Evolutionary conservation across 805 yeast genomes (phyloP), one percentile per base, ranked within the genome.

Genomic region (Saturnispora diversa): DNA sequence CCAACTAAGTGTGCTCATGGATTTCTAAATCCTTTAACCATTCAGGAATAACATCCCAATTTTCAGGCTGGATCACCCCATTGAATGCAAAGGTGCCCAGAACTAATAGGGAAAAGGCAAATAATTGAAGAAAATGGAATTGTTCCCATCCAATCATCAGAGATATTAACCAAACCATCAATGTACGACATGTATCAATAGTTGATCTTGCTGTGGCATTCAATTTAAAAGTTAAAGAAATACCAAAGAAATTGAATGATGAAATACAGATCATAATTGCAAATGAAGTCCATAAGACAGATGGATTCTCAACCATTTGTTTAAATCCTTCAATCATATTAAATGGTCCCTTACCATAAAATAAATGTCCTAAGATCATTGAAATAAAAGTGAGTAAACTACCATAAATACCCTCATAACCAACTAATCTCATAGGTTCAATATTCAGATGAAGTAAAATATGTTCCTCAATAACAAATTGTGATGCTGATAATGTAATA

Each of bases 151-250:
- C 92, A 47, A 83, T 52, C 17, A 59, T 39, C 37, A 84, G 62
- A 0, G 92, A 84, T 7, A 80, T 71, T 1, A 78, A 28, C 94
- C 94, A 84, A 13, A 84, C 88, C 21, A 80, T 59, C 19, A 82
- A 59, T 0, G 92, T 83, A 48, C 94, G 68, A 44, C 83, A 78
- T 0, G 87, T 78, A 53, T 84, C 94, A 37, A 84, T 72, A 2
- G 92, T 84, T 17, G 86, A 77, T 53, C 92, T 67, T 2, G 88
- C 70, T 1, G 94, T 83, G 25, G 94, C 92, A 39, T 82, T 77
- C 35, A 83, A 54, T 34, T 62, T 60, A 37, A 72, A 68, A 2
- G 94, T 84, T 28, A 84, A 62, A 7, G 84, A 69, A 29, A 82
- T 70, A 2, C 94, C 94, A 50, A 77, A 77, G 56, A 69, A 78